Base-by-base conservation (phyloP, 768 basidiomycete species). In the Terana coerulea region DNA sequence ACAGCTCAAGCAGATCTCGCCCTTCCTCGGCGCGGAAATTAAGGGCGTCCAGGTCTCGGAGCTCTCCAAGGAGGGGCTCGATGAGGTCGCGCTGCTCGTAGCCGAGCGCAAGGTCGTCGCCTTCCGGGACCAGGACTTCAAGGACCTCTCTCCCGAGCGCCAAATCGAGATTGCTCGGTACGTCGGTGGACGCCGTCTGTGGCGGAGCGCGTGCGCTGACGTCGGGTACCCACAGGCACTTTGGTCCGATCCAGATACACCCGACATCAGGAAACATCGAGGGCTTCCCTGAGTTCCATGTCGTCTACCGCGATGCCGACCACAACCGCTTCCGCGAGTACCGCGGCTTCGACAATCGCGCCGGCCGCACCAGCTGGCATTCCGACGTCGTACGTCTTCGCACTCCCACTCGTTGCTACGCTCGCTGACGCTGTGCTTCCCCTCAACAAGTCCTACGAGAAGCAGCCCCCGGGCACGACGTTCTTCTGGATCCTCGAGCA, bases 81-180 rank as follows among this genome's bases (percentile, higher is more conserved):
- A 67, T 39, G 64, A 65, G 54, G 58, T 67, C 33, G 58, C 58
- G 17, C 57, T 67, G 21, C 72, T 68, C 51, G 68, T 76, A 31
- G 80, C 77, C 1, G 75, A 81, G 63, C 61, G 78, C 37, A 80
- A 79, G 62, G 70, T 81, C 29, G 61, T 83, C 9, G 43, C 80
- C 5, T 80, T 81, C 72, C 74, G 80, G 17, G 74, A 82, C 64
- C 81, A 83, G 56, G 76, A 83, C 62, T 81, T 83, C 67, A 81
- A 80, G 65, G 79, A 80, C 54, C 53, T 81, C n/a, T 66, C 67
- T 1, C 69, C 76, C 7, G 78, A 81, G 35, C 63, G 69, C 49
- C 80, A 80, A 55, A 75, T 80, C 52, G 79, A 75, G 58, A 72
- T 80, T 30, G 75, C 76, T 7, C 56, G 42, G 53, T 55, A 28